phyloP scores from a whole-genome alignment of 2,329 filamentous ascomycete genomes.

The Aspergillus versicolor region DNA sequence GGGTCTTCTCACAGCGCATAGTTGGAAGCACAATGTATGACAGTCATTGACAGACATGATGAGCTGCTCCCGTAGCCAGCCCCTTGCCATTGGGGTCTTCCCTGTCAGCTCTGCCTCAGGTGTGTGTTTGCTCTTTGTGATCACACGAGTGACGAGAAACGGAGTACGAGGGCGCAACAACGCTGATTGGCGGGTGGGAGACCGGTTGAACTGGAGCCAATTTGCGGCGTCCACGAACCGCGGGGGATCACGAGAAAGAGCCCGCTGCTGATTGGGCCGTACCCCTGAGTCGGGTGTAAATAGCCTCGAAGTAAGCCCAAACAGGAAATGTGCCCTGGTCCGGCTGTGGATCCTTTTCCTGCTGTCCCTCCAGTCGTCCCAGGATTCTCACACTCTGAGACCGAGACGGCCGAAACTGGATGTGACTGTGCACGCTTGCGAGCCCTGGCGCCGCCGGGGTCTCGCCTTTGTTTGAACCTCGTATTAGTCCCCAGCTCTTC shows the following conservation, averaged over 20 bases:
- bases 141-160: not conserved
- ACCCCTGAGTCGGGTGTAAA: slow-evolving; percentile 11
- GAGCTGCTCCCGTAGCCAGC: no score
- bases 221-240: slow-evolving; percentile 17
- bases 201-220: not conserved
- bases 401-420: no score
- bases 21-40: not conserved
- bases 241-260: slow-evolving; percentile 4
- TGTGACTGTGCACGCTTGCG: not conserved
- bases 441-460: slow-evolving; percentile 2
- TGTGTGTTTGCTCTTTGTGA: not conserved
- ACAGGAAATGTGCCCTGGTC: slow-evolving; percentile 7
- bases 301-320: slow-evolving; percentile 17
- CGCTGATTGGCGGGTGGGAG: slow-evolving; percentile 9
- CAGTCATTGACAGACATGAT: no score
- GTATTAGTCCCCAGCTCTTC: not conserved
- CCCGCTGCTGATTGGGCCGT: slow-evolving; percentile 11
- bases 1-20: not conserved
- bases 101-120: not conserved
- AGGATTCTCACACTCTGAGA: no score
- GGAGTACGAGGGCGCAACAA: not conserved
- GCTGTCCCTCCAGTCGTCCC: no score
- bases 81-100: not conserved
- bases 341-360: slow-evolving; percentile 5
- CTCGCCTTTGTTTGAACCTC: slow-evolving; percentile 10